Percentiles rank a stretch among this genome's conserved stretches.
These are phyloP conservation scores for Cryphonectria nitschkei DNA, from an alignment of 2,329 filamentous ascomycete species.

Conservation along the genomic window DNA sequence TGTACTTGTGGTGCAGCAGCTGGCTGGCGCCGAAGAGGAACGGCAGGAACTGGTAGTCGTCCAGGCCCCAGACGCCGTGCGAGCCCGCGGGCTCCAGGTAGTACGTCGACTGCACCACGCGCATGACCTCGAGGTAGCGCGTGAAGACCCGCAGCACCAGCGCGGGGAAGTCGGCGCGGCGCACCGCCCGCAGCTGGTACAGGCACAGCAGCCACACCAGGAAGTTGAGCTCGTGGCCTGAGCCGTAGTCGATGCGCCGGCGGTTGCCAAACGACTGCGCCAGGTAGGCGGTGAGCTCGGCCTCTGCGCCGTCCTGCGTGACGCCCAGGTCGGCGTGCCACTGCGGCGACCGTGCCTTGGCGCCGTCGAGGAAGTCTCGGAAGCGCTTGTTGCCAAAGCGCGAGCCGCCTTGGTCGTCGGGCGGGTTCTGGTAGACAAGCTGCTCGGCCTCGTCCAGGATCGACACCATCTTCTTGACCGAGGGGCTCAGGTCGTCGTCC, in stretches of 20 bases:
- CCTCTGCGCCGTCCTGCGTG: slow-evolving; percentile 54
- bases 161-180: slow-evolving; percentile 68
- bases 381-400: slow-evolving; percentile 96
- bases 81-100: slow-evolving; percentile 97
- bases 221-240: slow-evolving; percentile 97
- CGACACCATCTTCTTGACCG: slow-evolving; percentile 65
- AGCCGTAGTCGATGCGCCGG: slow-evolving; percentile 91
- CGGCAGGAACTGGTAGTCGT: slow-evolving; percentile 96
- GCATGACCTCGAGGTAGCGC: slow-evolving; percentile 85
- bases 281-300: slow-evolving; percentile 81
- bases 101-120: slow-evolving; percentile 84
- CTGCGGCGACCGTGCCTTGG: slow-evolving; percentile 55
- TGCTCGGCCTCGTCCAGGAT: slow-evolving; percentile 72
- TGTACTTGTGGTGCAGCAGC: slow-evolving; percentile 80
- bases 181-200: slow-evolving; percentile 73
- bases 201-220: slow-evolving; percentile 95
- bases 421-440: slow-evolving; percentile 71
- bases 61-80: slow-evolving; percentile 96
- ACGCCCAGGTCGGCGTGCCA: slow-evolving; percentile 71
- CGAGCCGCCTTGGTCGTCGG: slow-evolving; percentile 84
- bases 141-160: slow-evolving; percentile 79
- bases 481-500: slow-evolving; percentile 58
- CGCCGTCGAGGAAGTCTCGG: slow-evolving; percentile 74
- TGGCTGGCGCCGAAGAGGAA: slow-evolving; percentile 95
- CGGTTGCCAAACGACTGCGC: slow-evolving; percentile 84